Evolutionary conservation across 257 asterid genomes (phyloP).

Genomic region (Phtheirospermum japonicum): DNA sequence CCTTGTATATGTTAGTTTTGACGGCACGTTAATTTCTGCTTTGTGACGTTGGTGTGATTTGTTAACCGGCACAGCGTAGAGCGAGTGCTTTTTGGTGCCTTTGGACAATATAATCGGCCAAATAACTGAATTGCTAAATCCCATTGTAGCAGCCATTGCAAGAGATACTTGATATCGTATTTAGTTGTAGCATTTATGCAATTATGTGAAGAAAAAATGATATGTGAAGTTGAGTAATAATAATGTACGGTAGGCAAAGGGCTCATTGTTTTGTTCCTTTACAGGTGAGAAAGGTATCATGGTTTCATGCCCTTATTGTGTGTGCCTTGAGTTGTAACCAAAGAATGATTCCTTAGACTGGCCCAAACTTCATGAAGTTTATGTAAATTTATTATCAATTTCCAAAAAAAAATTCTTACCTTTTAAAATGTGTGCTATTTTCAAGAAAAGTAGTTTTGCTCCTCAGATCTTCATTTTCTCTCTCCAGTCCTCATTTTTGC

Average conservation of each 20-base stretch:
- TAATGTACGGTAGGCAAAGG: background rate
- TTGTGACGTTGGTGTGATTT: conserved; percentile 19
- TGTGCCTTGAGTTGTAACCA: background rate
- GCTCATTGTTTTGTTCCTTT: conserved; percentile 32
- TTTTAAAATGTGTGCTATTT: too few species aligned
- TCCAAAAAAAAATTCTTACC: background rate
- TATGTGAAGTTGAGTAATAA: background rate
- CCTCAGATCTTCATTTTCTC: too few species aligned
- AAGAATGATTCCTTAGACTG: background rate
- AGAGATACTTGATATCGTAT: background rate
- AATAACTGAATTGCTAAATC: conserved; percentile 13
- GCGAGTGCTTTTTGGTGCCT: conserved; percentile 3
- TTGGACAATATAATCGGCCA: conserved; percentile 8
- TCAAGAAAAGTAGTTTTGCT: too few species aligned
- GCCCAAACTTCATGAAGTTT: background rate
- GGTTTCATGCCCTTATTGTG: background rate
- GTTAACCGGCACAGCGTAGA: background rate
- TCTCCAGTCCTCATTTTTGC: too few species aligned
- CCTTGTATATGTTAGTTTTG: background rate
- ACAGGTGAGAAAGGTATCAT: conserved; percentile 23
- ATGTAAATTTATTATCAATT: background rate
- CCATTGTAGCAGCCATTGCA: conserved; percentile 33
- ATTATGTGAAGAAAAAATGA: background rate
- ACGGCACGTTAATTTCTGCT: conserved; percentile 18
- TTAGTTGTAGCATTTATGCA: background rate